These are phyloP conservation scores for Colletotrichum sublineola DNA, from an alignment of 2,329 filamentous ascomycete genomes.

Conservation along the genomic window DNA sequence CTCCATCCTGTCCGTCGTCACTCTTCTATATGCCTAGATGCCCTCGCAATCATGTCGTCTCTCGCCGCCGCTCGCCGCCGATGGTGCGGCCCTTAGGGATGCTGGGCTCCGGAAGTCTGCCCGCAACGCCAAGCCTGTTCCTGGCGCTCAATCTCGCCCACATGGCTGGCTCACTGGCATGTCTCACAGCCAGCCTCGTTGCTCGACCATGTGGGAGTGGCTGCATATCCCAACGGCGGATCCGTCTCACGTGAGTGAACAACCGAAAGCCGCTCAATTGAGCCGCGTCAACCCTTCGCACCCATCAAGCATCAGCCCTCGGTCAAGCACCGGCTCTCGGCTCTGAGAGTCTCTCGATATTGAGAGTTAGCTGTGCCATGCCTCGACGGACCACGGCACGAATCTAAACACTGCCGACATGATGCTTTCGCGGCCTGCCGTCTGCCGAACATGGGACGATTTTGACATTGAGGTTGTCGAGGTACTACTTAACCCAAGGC, in stretches of 20 bases:
- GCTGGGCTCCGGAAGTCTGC: not conserved
- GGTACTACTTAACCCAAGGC: too few relatives aligned
- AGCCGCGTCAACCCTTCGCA: too few relatives aligned
- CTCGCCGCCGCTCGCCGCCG: not conserved
- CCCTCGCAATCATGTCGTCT: too few relatives aligned
- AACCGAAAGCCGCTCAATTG: not conserved
- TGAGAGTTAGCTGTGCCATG: not conserved
- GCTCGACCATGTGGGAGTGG: slow-evolving; percentile 4
- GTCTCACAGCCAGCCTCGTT: slow-evolving; percentile 23
- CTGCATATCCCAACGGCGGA: slow-evolving; percentile 11
- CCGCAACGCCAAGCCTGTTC: slow-evolving; percentile 20
- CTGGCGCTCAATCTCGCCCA: slow-evolving; percentile 15
- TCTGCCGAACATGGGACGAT: slow-evolving; percentile 17
- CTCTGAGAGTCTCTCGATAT: not conserved
- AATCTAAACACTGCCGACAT: not conserved
- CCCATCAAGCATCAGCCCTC: not conserved
- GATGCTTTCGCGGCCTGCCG: not conserved
- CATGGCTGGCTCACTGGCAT: slow-evolving; percentile 13
- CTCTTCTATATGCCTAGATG: not conserved
- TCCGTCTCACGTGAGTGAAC: not conserved
- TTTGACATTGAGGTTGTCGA: not conserved
- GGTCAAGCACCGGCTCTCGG: not conserved
- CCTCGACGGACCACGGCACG: not conserved
- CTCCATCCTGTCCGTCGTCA: not conserved
- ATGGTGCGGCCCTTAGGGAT: not conserved